phyloP scores from a whole-genome alignment of 73 alveolate species.

The Urostyla sp. region DNA sequence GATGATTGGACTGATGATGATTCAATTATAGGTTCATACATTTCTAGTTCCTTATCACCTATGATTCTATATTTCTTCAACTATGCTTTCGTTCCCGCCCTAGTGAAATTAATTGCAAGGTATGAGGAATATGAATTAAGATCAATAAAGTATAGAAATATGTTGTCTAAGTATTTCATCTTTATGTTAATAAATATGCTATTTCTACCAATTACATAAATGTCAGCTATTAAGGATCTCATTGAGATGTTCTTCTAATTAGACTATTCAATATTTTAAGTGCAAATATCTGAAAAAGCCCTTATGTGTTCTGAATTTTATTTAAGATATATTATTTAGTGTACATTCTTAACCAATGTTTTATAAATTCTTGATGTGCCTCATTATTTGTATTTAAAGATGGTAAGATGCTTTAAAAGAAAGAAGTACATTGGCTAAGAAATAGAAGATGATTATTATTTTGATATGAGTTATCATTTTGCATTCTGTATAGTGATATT shows the following conservation, averaged over 20 bases:
- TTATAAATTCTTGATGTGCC: constrained; percentile 85
- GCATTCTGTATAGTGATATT: constrained; percentile 85
- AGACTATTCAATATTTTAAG: constrained; percentile 71
- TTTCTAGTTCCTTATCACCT: constrained; percentile 50
- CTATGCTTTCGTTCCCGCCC: constrained; percentile 78
- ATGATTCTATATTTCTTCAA: constrained; percentile 79
- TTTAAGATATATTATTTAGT: constrained; percentile 82
- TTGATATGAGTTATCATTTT: constrained; percentile 85
- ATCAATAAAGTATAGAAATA: constrained; percentile 79
- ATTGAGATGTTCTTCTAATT: constrained; percentile 57
- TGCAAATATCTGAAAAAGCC: constrained; percentile 74
- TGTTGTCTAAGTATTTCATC: constrained; percentile 76
- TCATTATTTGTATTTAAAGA: constrained; percentile 49
- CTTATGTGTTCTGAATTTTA: constrained; percentile 77
- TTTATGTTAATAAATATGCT: constrained; percentile 80
- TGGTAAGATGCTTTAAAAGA: background rate
- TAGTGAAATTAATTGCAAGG: constrained; percentile 73
- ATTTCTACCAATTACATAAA: constrained; percentile 81
- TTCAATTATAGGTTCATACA: background rate
- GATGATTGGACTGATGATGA: background rate
- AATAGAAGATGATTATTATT: constrained; percentile 61
- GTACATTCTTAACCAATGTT: constrained; percentile 80
- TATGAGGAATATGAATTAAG: constrained; percentile 74
- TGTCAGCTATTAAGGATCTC: constrained; percentile 70
- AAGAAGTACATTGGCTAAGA: no score